A percentile compares a stretch with the other conserved stretches of the same genome.
Evolutionary conservation across 192 early-diverging fungal species (phyloP).

Genomic region (Obelidium mucronatum): DNA sequence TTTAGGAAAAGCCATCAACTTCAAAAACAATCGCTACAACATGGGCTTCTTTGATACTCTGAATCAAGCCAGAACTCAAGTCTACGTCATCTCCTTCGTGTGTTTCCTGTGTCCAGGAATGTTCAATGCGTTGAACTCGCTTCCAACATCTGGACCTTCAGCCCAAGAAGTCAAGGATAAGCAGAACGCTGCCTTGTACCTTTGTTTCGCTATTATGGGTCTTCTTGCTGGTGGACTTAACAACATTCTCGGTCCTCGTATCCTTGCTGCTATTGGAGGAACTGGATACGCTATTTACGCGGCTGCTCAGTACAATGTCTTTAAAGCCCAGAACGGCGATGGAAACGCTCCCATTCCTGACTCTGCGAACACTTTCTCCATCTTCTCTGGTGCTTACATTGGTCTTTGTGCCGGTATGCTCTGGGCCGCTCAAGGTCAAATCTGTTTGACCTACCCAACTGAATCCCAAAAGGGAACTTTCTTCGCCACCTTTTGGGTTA

Average conservation of each 20-base stretch:
- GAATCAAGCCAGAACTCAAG: slow-evolving; percentile 61
- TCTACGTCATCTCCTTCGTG: slow-evolving; percentile 71
- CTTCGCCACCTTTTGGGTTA: slow-evolving; percentile 12
- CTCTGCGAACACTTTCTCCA: neutral
- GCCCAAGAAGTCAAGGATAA: slow-evolving; percentile 68
- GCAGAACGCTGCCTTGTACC: slow-evolving; percentile 49
- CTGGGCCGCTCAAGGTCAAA: slow-evolving; percentile 11
- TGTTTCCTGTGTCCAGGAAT: slow-evolving; percentile 82
- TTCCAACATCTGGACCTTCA: slow-evolving; percentile 52
- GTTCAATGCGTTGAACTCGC: slow-evolving; percentile 64
- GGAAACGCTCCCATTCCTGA: neutral
- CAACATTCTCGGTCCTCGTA: slow-evolving; percentile 77
- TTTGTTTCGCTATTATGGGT: slow-evolving; percentile 8
- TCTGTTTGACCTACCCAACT: slow-evolving; percentile 75
- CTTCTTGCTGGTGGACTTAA: slow-evolving; percentile 51
- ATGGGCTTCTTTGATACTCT: slow-evolving; percentile 10
- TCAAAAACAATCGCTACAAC: neutral
- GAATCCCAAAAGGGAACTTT: slow-evolving; percentile 75
- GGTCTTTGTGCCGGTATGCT: slow-evolving; percentile 74
- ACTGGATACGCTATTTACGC: slow-evolving; percentile 7
- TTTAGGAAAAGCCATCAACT: neutral
- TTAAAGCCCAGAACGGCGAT: slow-evolving; percentile 51
- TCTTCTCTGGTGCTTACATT: slow-evolving; percentile 45
- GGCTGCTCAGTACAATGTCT: slow-evolving; percentile 18
- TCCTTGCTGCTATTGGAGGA: slow-evolving; percentile 52